Evolutionary conservation across 495 filamentous ascomycete genomes (phyloP).

Genomic region (Aspergillus bridgeri): DNA sequence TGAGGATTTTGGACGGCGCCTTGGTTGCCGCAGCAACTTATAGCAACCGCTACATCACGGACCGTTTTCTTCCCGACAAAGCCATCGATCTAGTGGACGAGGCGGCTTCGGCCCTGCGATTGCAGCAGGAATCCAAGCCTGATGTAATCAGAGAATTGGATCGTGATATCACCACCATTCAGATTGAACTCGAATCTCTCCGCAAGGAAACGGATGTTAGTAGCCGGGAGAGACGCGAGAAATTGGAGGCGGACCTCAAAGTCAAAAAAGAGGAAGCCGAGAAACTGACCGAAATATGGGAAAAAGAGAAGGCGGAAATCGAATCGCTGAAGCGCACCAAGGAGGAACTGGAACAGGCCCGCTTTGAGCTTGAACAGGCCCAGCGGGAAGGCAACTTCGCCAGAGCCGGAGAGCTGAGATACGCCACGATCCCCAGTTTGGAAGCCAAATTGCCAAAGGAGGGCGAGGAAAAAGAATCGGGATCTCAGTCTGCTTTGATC

Average conservation of each 20-base stretch:
- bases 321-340: slow-evolving; percentile 82
- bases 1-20: slow-evolving; percentile 88
- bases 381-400: slow-evolving; percentile 90
- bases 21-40: slow-evolving; percentile 88
- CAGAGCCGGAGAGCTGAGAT: slow-evolving; percentile 81
- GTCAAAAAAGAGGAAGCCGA: slow-evolving; percentile 66
- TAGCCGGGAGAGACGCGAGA: slow-evolving; percentile 83
- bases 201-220: slow-evolving; percentile 89
- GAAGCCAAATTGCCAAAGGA: slow-evolving; percentile 80
- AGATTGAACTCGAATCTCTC: slow-evolving; percentile 94
- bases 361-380: slow-evolving; percentile 80
- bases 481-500: slow-evolving; percentile 57
- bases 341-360: slow-evolving; percentile 76
- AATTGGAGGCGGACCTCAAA: slow-evolving; percentile 71
- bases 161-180: slow-evolving; percentile 92
- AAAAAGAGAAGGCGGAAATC: slow-evolving; percentile 82
- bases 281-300: slow-evolving; percentile 74
- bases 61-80: slow-evolving; percentile 93
- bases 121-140: slow-evolving; percentile 96
- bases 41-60: slow-evolving; percentile 94
- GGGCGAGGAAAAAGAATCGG: slow-evolving; percentile 42
- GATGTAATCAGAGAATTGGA: slow-evolving; percentile 89
- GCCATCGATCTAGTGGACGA: slow-evolving; percentile 97
- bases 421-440: slow-evolving; percentile 76
- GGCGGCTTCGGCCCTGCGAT: slow-evolving; percentile 80